These are phyloP conservation scores for Maudiozyma bulderi DNA, from an alignment of 805 yeast species.

Conservation along the genomic window DNA sequence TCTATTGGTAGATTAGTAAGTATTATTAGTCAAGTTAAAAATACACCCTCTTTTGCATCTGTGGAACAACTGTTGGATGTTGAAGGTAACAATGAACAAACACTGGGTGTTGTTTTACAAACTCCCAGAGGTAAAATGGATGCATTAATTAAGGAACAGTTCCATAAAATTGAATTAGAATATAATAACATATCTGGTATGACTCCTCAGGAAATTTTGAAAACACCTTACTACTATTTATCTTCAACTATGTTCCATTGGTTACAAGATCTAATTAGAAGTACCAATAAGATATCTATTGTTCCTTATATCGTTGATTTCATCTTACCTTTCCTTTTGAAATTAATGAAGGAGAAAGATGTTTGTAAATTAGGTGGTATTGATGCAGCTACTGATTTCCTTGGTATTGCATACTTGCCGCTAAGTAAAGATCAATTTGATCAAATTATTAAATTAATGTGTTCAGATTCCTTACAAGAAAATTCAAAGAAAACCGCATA, in stretches of 20 bases:
- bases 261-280: slow-evolving; percentile 43
- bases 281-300: slow-evolving; percentile 45
- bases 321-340: slow-evolving; percentile 62
- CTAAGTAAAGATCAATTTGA: slow-evolving; percentile 25
- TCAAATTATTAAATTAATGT: background rate
- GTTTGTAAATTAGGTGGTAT: slow-evolving; percentile 67
- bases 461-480: background rate
- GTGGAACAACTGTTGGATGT: slow-evolving; percentile 13
- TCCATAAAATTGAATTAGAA: slow-evolving; percentile 37
- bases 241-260: slow-evolving; percentile 58
- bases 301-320: slow-evolving; percentile 42
- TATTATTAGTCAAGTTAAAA: slow-evolving; percentile 15
- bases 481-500: slow-evolving; percentile 33
- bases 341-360: slow-evolving; percentile 61
- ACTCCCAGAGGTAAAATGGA: slow-evolving; percentile 28
- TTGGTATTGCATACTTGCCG: slow-evolving; percentile 40
- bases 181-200: slow-evolving; percentile 27
- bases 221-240: slow-evolving; percentile 53
- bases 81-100: slow-evolving; percentile 12
- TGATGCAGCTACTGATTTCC: slow-evolving; percentile 41
- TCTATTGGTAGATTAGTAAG: slow-evolving; percentile 52
- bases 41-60: slow-evolving; percentile 7
- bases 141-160: slow-evolving; percentile 33
- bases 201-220: slow-evolving; percentile 47
- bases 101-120: slow-evolving; percentile 30